Evolutionary conservation across 129 eudicot genomes (phyloP).

Genomic region (Flaveria bidentis): DNA sequence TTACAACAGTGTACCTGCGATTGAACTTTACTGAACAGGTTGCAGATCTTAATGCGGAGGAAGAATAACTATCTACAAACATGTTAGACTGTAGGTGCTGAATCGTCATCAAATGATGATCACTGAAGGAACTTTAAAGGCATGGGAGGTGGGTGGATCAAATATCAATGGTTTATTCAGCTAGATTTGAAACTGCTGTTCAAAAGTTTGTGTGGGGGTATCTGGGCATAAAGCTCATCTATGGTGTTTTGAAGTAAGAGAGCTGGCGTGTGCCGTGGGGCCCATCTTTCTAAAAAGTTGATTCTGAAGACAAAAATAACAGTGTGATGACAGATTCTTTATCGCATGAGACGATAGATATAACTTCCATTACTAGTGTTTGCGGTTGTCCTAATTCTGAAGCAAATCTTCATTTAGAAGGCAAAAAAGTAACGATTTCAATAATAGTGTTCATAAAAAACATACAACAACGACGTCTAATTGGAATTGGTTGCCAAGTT

Average conservation of each 20-base stretch:
- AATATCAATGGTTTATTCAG: slow-evolving; percentile 58
- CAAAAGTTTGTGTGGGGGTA: slow-evolving; percentile 50
- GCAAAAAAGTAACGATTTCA: slow-evolving; percentile 6
- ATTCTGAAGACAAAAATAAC: too few species aligned
- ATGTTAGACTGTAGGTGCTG: slow-evolving; percentile 22
- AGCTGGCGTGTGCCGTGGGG: slow-evolving; percentile 65
- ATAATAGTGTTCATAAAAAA: slow-evolving; percentile 26
- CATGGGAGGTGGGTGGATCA: slow-evolving; percentile 68
- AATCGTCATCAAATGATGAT: slow-evolving; percentile 43
- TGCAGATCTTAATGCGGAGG: slow-evolving; percentile 37
- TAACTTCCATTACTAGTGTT: background rate
- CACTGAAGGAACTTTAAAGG: slow-evolving; percentile 48
- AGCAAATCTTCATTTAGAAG: slow-evolving; percentile 2
- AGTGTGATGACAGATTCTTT: background rate
- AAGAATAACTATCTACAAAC: background rate
- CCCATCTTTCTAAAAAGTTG: slow-evolving; percentile 29
- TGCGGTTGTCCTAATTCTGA: background rate
- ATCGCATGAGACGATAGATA: background rate
- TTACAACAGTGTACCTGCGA: slow-evolving; percentile 71
- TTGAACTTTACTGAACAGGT: slow-evolving; percentile 77
- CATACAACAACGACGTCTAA: slow-evolving; percentile 21
- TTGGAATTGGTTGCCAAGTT: slow-evolving; percentile 26
- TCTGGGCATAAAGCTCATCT: slow-evolving; percentile 91
- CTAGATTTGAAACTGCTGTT: slow-evolving; percentile 49
- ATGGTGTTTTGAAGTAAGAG: slow-evolving; percentile 74